Evolutionary conservation across 768 basidiomycete genomes (phyloP).

Genomic region (Rhizopogon salebrosus): DNA sequence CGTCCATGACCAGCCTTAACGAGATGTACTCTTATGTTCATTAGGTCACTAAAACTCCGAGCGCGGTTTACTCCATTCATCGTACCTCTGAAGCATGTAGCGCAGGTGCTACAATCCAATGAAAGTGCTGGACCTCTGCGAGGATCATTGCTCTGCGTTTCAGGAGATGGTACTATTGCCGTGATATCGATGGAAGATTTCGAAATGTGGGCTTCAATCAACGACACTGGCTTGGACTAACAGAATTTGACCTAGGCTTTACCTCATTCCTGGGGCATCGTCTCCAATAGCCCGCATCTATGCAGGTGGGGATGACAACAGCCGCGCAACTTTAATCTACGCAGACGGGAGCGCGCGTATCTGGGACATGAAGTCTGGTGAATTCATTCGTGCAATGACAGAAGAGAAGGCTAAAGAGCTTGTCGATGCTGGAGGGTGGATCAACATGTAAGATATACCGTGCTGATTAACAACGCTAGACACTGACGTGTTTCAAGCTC

Average conservation of each 20-base stretch:
- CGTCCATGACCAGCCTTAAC: constrained; percentile 12
- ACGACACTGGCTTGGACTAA: not conserved
- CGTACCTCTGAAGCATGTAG: constrained; percentile 53
- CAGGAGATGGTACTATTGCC: constrained; percentile 77
- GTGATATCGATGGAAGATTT: constrained; percentile 71
- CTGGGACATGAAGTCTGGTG: constrained; percentile 81
- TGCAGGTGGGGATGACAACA: constrained; percentile 39
- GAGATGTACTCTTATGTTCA: not conserved
- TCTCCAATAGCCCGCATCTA: constrained; percentile 60
- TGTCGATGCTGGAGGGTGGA: constrained; percentile 69
- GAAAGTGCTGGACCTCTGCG: constrained; percentile 51
- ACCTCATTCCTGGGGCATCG: constrained; percentile 78
- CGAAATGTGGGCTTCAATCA: constrained; percentile 61
- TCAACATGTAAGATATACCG: constrained; percentile 46
- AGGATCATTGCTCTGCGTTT: constrained; percentile 67
- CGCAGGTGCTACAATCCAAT: constrained; percentile 44
- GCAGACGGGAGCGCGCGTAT: constrained; percentile 70
- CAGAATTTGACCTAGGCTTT: constrained; percentile 44
- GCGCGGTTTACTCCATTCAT: constrained; percentile 74
- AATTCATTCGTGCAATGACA: constrained; percentile 82
- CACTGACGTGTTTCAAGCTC: constrained; percentile 11
- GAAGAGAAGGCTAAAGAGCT: constrained; percentile 74
- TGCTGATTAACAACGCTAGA: not conserved
- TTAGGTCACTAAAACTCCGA: constrained; percentile 58
- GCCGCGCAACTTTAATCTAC: constrained; percentile 75